These are phyloP conservation scores for Ganoderma meredithae DNA, from an alignment of 1,284 basidiomycete species.

Conservation along the genomic window DNA sequence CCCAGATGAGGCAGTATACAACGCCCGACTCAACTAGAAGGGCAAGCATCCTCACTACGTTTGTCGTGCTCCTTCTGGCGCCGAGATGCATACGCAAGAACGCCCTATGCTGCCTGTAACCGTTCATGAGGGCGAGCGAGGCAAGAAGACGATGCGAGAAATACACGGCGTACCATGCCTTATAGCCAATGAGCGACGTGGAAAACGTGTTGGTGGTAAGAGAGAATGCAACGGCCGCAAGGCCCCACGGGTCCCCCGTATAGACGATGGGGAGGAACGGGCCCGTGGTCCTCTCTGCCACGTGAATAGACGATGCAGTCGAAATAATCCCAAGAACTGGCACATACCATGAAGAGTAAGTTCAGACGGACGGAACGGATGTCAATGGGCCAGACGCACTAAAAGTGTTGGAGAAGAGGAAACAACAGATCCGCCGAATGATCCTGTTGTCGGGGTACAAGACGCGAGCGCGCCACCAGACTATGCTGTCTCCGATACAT, in stretches of 20 bases:
- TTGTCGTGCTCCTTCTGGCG: neutral
- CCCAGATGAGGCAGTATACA: slow-evolving; percentile 14
- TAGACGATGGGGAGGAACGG: slow-evolving; percentile 7
- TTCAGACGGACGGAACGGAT: no score
- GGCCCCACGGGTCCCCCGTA: slow-evolving; percentile 6
- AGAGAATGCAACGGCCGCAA: slow-evolving; percentile 11
- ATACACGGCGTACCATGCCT: slow-evolving; percentile 11
- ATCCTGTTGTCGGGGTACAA: slow-evolving; percentile 8
- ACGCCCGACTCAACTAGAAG: slow-evolving; percentile 15
- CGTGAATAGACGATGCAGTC: neutral
- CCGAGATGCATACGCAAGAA: slow-evolving; percentile 3
- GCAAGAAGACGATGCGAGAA: no score
- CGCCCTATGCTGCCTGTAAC: slow-evolving; percentile 9
- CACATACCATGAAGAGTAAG: neutral
- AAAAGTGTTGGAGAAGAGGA: slow-evolving; percentile 4
- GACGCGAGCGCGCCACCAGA: slow-evolving; percentile 16
- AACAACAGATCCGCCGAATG: slow-evolving; percentile 3
- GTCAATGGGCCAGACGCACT: neutral
- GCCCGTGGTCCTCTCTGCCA: neutral
- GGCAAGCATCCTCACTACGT: neutral
- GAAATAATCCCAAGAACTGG: slow-evolving; percentile 10
- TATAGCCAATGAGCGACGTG: slow-evolving; percentile 15
- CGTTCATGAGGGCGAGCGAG: no score
- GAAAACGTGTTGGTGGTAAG: slow-evolving; percentile 14
- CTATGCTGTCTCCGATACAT: slow-evolving; percentile 12